Evolutionary conservation across 2,329 filamentous ascomycete species (phyloP).

Genomic region (Thelonectria olida): DNA sequence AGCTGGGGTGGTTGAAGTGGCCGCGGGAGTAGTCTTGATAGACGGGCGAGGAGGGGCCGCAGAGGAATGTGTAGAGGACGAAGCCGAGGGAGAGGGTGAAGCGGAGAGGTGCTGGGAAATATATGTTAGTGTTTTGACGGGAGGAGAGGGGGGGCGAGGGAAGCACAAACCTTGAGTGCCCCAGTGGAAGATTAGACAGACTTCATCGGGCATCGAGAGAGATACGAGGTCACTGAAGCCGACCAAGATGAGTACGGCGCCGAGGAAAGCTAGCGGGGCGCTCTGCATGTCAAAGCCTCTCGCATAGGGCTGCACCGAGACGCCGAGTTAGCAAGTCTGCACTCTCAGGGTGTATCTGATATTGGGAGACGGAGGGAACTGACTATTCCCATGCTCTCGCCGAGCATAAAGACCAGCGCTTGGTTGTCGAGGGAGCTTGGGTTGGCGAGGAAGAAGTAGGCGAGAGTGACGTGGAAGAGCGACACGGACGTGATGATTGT

Average conservation of each 20-base stretch:
- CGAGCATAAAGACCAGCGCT: conserved; percentile 81
- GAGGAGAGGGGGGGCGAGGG: conserved; percentile 37
- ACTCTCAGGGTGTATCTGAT: not conserved
- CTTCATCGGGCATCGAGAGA: conserved; percentile 73
- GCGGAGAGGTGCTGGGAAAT: conserved; percentile 67
- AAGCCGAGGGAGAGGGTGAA: conserved; percentile 69
- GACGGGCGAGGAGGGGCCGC: conserved; percentile 61
- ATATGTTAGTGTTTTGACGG: conserved; percentile 37
- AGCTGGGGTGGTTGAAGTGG: conserved; percentile 39
- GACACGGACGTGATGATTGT: conserved; percentile 84
- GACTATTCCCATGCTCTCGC: conserved; percentile 86
- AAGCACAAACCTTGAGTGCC: conserved; percentile 66
- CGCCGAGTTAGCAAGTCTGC: too few species aligned
- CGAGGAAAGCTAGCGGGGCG: conserved; percentile 78
- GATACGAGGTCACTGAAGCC: conserved; percentile 73
- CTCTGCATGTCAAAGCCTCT: conserved; percentile 74
- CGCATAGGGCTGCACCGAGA: conserved; percentile 52
- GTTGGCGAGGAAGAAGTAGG: conserved; percentile 82
- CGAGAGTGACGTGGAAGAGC: conserved; percentile 85
- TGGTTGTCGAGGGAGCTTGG: conserved; percentile 80
- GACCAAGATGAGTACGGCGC: conserved; percentile 70
- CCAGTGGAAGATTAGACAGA: conserved; percentile 71
- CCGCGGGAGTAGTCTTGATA: conserved; percentile 45
- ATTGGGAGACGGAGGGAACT: conserved; percentile 29
- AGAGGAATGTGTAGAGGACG: conserved; percentile 72